phyloP scores from a whole-genome alignment of 192 early-diverging fungal species.

The Backusella parvicylindrica region DNA sequence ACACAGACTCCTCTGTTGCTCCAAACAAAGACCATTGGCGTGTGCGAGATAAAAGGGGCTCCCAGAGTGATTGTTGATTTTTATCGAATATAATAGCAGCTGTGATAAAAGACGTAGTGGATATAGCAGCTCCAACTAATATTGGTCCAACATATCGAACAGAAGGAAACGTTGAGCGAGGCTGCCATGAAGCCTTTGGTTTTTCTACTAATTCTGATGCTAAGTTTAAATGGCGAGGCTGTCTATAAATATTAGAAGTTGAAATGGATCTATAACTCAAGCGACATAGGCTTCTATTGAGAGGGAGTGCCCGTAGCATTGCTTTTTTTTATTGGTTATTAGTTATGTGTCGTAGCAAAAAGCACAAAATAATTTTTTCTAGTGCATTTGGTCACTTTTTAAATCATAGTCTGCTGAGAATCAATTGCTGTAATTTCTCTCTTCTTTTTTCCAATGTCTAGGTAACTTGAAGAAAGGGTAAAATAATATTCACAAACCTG shows the following conservation, averaged over 20 bases:
- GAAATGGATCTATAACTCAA: background rate
- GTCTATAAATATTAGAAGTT: background rate
- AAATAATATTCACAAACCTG: background rate
- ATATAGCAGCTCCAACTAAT: background rate
- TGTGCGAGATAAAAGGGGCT: background rate
- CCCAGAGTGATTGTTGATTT: constrained; percentile 12
- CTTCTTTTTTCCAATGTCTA: constrained; percentile 11
- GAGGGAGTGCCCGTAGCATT: background rate
- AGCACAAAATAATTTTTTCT: background rate
- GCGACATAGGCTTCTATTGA: background rate
- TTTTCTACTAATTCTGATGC: background rate
- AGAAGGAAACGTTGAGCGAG: background rate
- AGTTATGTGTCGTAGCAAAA: background rate
- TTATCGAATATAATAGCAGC: constrained; percentile 7
- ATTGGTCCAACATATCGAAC: constrained; percentile 5
- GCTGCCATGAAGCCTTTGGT: background rate
- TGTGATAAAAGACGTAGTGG: background rate
- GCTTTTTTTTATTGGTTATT: background rate
- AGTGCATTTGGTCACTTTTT: background rate
- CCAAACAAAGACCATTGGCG: background rate
- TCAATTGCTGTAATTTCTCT: background rate
- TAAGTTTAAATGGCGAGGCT: background rate
- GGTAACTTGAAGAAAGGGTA: background rate
- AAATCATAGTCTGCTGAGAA: background rate
- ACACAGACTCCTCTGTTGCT: background rate